Evolutionary conservation across 1,284 basidiomycete genomes (phyloP), one percentile per base, ranked within the genome.

Genomic region (Moesziomyces parantarcticus): DNA sequence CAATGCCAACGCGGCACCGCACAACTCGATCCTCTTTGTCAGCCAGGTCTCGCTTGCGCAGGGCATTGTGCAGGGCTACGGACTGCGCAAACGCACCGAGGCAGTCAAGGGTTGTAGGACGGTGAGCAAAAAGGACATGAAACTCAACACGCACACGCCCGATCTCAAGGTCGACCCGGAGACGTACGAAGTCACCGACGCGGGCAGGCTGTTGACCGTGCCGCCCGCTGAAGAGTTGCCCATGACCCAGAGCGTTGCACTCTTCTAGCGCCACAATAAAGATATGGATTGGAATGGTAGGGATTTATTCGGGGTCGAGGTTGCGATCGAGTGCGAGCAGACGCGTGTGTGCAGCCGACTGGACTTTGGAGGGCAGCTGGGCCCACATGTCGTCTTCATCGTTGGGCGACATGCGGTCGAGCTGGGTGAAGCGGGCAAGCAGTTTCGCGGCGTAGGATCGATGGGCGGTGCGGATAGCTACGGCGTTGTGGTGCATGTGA

Each of bases 91-190:
- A 85, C 87, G 88, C 4, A 85, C 89, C 13, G 90, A 91, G 72
- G 89, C 92, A 0, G 96, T 98, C 41, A 87, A 87, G 60, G 88
- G 88, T 14, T 98, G 95, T 79, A 87, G 94, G 32, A 85, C 84
- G 1, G 87, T 98, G 47, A 88, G 85, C 29, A 98, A 98, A 87
- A 88, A 88, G 78, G 90, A 95, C 82, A 95, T 98, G 93, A 98
- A 97, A 85, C 92, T 90, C 88, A 99, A 99, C 84, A 87, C 89
- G 61, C 85, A 87, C 51, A 89, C 89, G 70, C 97, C 96, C 2
- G 87, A 87, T 82, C 92, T 99, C 88, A 86, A 75, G 14, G 95
- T 99, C 44, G 93, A 99, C 83, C 92, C 97, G 0, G 96, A 99
- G 86, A 92, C 87, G 56, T 81, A 96, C 83, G 67, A 64, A 20